These are phyloP conservation scores for Collybia sp. DNA, from an alignment of 768 basidiomycete genomes.

Conservation along the genomic window DNA sequence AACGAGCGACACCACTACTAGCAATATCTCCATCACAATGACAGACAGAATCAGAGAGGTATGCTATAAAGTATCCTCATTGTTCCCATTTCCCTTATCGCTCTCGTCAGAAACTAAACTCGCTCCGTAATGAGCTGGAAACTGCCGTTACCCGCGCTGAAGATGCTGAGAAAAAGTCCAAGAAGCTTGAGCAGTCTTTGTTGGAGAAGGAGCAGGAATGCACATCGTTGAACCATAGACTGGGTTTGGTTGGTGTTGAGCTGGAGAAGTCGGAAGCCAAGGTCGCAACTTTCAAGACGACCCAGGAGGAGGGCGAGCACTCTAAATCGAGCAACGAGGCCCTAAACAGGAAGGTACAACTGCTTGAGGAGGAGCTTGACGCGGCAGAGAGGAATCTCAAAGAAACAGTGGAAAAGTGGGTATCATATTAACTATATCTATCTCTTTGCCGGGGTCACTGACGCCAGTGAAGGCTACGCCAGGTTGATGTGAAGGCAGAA, in stretches of 20 bases:
- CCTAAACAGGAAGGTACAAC: slow-evolving; percentile 77
- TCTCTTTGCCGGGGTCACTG: slow-evolving; percentile 4
- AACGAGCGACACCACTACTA: slow-evolving; percentile 12
- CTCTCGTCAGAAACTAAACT: slow-evolving; percentile 58
- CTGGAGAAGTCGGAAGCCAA: slow-evolving; percentile 68
- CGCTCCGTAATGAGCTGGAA: slow-evolving; percentile 85
- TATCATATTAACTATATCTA: slow-evolving; percentile 13
- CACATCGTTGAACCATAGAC: slow-evolving; percentile 69
- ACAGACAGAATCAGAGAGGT: slow-evolving; percentile 53
- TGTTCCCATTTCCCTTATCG: background rate
- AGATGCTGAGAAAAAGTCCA: slow-evolving; percentile 78
- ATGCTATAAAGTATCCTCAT: slow-evolving; percentile 2
- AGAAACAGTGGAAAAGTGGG: slow-evolving; percentile 95
- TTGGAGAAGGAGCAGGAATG: slow-evolving; percentile 86
- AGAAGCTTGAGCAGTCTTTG: slow-evolving; percentile 66
- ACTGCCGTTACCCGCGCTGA: slow-evolving; percentile 78
- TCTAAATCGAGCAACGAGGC: slow-evolving; percentile 70
- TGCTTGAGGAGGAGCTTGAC: slow-evolving; percentile 95
- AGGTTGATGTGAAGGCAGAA: slow-evolving; percentile 98
- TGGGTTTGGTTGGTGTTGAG: slow-evolving; percentile 58
- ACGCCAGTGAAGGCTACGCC: slow-evolving; percentile 64
- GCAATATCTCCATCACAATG: slow-evolving; percentile 23
- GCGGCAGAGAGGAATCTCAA: slow-evolving; percentile 94
- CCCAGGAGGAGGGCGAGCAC: slow-evolving; percentile 61
- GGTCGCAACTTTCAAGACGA: slow-evolving; percentile 60